Percentiles rank a stretch among this genome's conserved stretches.
These are phyloP conservation scores for Phanerochaete sordida DNA, from an alignment of 768 basidiomycete genomes.

Conservation along the genomic window DNA sequence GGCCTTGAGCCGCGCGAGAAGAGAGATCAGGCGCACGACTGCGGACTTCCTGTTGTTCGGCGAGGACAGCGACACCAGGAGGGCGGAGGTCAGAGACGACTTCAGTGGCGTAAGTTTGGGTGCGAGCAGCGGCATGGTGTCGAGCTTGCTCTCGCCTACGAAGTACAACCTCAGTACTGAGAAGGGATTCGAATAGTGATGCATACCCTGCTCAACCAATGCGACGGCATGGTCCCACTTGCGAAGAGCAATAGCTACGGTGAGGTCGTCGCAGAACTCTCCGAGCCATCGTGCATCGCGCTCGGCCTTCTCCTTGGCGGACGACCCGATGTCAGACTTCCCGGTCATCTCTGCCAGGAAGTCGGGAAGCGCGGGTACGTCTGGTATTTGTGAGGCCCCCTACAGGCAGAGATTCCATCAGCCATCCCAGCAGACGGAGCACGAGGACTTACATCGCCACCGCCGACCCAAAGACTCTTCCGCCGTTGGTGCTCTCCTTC, in stretches of 20 bases:
- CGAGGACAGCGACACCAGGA: constrained; percentile 71
- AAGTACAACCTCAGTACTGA: neutral
- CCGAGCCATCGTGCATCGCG: constrained; percentile 83
- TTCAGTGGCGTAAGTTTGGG: constrained; percentile 64
- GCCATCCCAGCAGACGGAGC: neutral
- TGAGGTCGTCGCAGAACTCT: constrained; percentile 89
- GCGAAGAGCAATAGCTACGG: constrained; percentile 85
- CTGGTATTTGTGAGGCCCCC: constrained; percentile 29
- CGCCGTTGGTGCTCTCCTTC: constrained; percentile 90
- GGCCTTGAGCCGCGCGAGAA: constrained; percentile 72
- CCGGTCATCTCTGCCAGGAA: constrained; percentile 72
- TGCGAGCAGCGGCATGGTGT: constrained; percentile 48
- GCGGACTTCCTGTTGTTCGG: constrained; percentile 74
- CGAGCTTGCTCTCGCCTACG: constrained; percentile 59
- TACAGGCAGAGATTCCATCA: constrained; percentile 10
- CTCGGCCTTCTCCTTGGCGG: constrained; percentile 72
- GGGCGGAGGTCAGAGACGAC: constrained; percentile 62
- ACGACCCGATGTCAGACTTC: constrained; percentile 48
- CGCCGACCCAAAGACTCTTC: constrained; percentile 68
- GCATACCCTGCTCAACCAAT: constrained; percentile 76
- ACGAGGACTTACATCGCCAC: constrained; percentile 36
- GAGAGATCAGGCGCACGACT: constrained; percentile 66
- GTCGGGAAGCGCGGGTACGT: constrained; percentile 62
- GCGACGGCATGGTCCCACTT: constrained; percentile 87
- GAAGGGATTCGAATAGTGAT: neutral